Conservation (phyloP, 1,284 basidiomycete genomes). For the Cystobasidium pallidum region DNA sequence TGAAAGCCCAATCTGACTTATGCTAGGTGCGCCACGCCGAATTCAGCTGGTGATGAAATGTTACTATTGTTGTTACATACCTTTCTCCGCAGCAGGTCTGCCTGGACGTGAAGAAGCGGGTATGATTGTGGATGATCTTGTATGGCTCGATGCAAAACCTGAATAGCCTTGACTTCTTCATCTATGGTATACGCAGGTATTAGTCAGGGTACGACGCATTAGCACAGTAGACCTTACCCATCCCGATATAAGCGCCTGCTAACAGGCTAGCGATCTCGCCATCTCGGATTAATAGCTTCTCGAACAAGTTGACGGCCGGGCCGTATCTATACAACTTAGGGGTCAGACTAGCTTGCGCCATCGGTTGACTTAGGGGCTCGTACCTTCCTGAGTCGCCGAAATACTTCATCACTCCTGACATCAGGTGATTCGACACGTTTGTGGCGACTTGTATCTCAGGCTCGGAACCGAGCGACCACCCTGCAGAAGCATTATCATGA, state of each 20-base stretch:
- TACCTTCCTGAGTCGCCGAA: slow-evolving; percentile 89
- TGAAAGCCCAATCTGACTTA: slow-evolving; percentile 83
- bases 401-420: slow-evolving; percentile 93
- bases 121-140: slow-evolving; percentile 87
- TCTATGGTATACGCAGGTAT: slow-evolving; percentile 61
- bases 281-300: slow-evolving; percentile 81
- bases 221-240: no score
- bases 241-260: slow-evolving; percentile 89
- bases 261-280: slow-evolving; percentile 88
- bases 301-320: slow-evolving; percentile 90
- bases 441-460: slow-evolving; percentile 99
- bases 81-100: slow-evolving; percentile 88
- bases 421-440: slow-evolving; percentile 94
- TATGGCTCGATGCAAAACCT: slow-evolving; percentile 85
- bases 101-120: slow-evolving; percentile 89
- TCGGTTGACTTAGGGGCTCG: slow-evolving; percentile 16
- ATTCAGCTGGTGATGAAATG: neutral
- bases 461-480: slow-evolving; percentile 98
- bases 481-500: slow-evolving; percentile 53
- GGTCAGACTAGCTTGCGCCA: neutral
- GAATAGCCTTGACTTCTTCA: slow-evolving; percentile 96
- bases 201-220: no score
- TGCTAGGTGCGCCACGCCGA: slow-evolving; percentile 54
- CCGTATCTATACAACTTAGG: slow-evolving; percentile 58
- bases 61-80: slow-evolving; percentile 46